phyloP scores from a whole-genome alignment of 345 rosid species.

The Raphanus sativus region DNA sequence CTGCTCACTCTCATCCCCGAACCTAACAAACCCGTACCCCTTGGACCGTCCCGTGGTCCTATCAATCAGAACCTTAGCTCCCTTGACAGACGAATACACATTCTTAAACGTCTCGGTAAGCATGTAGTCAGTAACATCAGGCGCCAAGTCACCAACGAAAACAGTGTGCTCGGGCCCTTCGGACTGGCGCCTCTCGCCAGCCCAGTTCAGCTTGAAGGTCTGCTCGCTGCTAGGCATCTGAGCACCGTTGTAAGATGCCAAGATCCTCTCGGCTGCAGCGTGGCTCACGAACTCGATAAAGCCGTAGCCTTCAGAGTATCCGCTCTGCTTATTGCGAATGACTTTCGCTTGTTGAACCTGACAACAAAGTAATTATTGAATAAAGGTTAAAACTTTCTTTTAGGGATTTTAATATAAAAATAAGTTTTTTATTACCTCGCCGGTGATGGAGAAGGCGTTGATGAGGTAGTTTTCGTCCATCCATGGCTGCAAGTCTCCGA shows the following conservation, averaged over 20 bases:
- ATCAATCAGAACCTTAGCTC: slow-evolving; percentile 91
- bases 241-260: slow-evolving; percentile 77
- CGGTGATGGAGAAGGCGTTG: slow-evolving; percentile 52
- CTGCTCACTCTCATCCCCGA: slow-evolving; percentile 84
- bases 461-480: slow-evolving; percentile 88
- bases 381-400: background rate
- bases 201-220: slow-evolving; percentile 88
- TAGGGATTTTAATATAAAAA: background rate
- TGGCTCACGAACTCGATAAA: slow-evolving; percentile 53
- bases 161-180: slow-evolving; percentile 82
- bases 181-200: slow-evolving; percentile 86
- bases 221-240: slow-evolving; percentile 79
- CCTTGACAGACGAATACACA: slow-evolving; percentile 68
- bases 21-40: slow-evolving; percentile 96
- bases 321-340: slow-evolving; percentile 77
- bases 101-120: slow-evolving; percentile 73
- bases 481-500: slow-evolving; percentile 88
- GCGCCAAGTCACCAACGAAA: slow-evolving; percentile 87
- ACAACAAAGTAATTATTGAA: too few relatives aligned
- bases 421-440: slow-evolving; percentile 59
- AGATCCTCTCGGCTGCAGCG: slow-evolving; percentile 65
- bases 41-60: slow-evolving; percentile 89
- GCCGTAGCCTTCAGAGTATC: slow-evolving; percentile 79
- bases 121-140: slow-evolving; percentile 79
- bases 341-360: slow-evolving; percentile 75